Evolutionary conservation across 2,329 filamentous ascomycete species (phyloP).

Genomic region (Colletotrichum spaethianum): DNA sequence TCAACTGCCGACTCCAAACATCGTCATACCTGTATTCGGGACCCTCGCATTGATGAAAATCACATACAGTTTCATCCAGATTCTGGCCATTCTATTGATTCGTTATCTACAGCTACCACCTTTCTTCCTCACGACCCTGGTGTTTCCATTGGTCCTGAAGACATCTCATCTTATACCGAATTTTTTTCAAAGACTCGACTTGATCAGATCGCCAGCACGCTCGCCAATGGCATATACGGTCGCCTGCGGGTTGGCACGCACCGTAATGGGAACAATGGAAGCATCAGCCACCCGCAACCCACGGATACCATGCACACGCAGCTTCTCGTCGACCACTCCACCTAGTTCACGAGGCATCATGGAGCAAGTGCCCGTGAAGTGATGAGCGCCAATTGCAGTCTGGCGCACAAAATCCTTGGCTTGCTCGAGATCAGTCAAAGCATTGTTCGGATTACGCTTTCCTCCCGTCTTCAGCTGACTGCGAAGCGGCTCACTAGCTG

Average conservation of each 20-base stretch:
- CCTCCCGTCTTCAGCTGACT: slow-evolving; percentile 58
- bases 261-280: slow-evolving; percentile 51
- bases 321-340: slow-evolving; percentile 62
- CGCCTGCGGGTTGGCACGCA: slow-evolving; percentile 50
- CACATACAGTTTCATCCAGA: neutral
- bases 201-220: slow-evolving; percentile 42
- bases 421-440: slow-evolving; percentile 50
- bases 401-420: slow-evolving; percentile 54
- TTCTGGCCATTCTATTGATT: neutral
- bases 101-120: neutral
- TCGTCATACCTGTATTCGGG: neutral
- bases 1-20: neutral
- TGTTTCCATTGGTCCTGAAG: neutral
- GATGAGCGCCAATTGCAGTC: slow-evolving; percentile 57
- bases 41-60: neutral
- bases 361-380: slow-evolving; percentile 63
- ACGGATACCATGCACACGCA: slow-evolving; percentile 60
- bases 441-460: slow-evolving; percentile 33
- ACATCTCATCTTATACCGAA: too few relatives aligned
- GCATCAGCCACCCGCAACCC: slow-evolving; percentile 63
- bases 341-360: slow-evolving; percentile 67
- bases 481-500: slow-evolving; percentile 56
- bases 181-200: slow-evolving; percentile 41
- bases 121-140: neutral
- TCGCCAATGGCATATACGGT: slow-evolving; percentile 56